A percentile compares a stretch with the other conserved stretches of the same genome.
These are phyloP conservation scores for Oxyria digyna DNA, from an alignment of 148 eudicot species.

Conservation along the genomic window DNA sequence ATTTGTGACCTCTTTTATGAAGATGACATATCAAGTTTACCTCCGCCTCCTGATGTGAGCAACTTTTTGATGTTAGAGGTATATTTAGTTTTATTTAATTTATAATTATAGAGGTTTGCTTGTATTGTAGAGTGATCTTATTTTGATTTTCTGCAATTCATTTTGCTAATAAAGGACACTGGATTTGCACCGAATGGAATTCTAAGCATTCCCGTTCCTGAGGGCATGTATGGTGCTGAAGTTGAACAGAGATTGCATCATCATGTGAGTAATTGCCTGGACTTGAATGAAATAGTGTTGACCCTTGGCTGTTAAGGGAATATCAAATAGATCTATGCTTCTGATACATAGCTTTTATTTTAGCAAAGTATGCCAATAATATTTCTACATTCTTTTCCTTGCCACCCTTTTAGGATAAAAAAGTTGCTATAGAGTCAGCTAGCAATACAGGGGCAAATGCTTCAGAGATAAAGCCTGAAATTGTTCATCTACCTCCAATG, in stretches of 20 bases:
- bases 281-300: background rate
- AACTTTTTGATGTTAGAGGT: conserved; percentile 89
- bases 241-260: conserved; percentile 44
- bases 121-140: background rate
- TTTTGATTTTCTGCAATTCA: background rate
- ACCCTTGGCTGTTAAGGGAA: background rate
- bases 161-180: conserved; percentile 42
- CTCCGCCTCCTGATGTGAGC: conserved; percentile 80
- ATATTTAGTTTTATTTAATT: background rate
- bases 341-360: background rate
- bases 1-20: conserved; percentile 62
- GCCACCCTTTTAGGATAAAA: conserved; percentile 33
- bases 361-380: background rate
- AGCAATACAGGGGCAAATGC: conserved; percentile 24
- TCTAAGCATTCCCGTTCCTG: conserved; percentile 32
- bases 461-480: conserved; percentile 38
- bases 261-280: conserved; percentile 17
- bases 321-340: background rate
- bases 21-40: conserved; percentile 64
- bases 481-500: conserved; percentile 28
- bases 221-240: conserved; percentile 78
- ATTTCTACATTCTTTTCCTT: background rate
- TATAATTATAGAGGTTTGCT: background rate
- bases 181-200: conserved; percentile 52
- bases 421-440: conserved; percentile 23